Percentiles rank a stretch among this genome's conserved stretches.
Evolutionary conservation across 73 alveolate genomes (phyloP).

Genomic region (Paramecium caudatum): DNA sequence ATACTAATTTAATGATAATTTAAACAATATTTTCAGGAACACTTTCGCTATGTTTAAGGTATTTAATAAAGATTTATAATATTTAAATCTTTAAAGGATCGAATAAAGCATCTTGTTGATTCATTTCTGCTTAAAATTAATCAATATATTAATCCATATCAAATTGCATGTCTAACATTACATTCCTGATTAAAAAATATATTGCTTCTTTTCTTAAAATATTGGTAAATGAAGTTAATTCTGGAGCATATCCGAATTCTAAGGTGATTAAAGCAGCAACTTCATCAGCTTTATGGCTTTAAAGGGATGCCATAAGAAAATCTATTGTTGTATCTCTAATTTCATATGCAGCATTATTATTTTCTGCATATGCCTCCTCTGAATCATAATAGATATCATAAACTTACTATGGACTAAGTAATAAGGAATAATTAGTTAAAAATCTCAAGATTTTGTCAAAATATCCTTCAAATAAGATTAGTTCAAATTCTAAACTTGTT

Average conservation of each 20-base stretch:
- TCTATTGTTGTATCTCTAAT: slow-evolving; percentile 40
- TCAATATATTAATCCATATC: slow-evolving; percentile 50
- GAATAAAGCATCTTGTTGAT: neutral
- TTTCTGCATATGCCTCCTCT: slow-evolving; percentile 61
- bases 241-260: neutral
- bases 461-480: slow-evolving; percentile 36
- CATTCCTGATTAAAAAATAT: slow-evolving; percentile 44
- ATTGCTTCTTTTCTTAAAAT: slow-evolving; percentile 28
- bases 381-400: slow-evolving; percentile 25
- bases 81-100: slow-evolving; percentile 44
- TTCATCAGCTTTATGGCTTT: slow-evolving; percentile 47
- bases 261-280: neutral
- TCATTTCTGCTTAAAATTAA: neutral
- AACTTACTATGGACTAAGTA: neutral
- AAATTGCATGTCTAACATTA: slow-evolving; percentile 43
- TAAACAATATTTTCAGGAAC: neutral
- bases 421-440: neutral
- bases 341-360: slow-evolving; percentile 19
- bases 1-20: neutral
- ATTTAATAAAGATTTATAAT: neutral
- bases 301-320: neutral
- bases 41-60: neutral
- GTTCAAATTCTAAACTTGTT: slow-evolving; percentile 21
- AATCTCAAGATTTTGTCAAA: neutral
- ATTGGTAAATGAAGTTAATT: neutral